phyloP scores from a whole-genome alignment of 768 basidiomycete genomes.

The Gloeopeniophorella convolvens region DNA sequence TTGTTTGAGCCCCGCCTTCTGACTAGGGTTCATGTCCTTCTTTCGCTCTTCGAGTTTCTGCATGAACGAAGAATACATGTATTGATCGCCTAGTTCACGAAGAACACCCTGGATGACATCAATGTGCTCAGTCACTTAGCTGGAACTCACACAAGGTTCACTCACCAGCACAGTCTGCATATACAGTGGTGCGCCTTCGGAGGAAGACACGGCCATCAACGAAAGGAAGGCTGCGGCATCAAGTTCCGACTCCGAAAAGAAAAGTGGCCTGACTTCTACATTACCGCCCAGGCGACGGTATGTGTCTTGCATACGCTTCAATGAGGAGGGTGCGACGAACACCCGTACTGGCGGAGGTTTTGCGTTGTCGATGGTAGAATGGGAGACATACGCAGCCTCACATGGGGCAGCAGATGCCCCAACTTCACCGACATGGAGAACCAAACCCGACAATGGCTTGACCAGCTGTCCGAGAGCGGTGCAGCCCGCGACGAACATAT shows the following conservation, averaged over 20 bases:
- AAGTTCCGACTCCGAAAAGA: conserved; percentile 52
- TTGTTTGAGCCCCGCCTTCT: conserved; percentile 52
- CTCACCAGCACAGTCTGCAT: conserved; percentile 62
- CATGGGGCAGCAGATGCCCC: conserved; percentile 50
- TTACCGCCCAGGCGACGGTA: conserved; percentile 38
- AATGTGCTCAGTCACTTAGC: not conserved
- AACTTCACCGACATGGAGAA: conserved; percentile 67
- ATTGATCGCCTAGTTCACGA: conserved; percentile 55
- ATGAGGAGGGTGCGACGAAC: conserved; percentile 54
- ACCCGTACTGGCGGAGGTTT: conserved; percentile 35
- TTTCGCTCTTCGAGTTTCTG: conserved; percentile 39
- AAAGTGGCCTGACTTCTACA: conserved; percentile 48
- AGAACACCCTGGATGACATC: conserved; percentile 45
- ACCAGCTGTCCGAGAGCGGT: conserved; percentile 43
- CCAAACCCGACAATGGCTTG: conserved; percentile 54
- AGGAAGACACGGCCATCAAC: conserved; percentile 66
- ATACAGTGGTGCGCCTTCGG: conserved; percentile 59
- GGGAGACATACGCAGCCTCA: conserved; percentile 50
- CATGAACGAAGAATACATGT: conserved; percentile 46
- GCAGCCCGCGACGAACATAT: conserved; percentile 54
- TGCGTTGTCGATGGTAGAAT: conserved; percentile 21
- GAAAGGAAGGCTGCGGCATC: conserved; percentile 65
- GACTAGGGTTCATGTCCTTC: conserved; percentile 48
- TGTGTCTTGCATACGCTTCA: conserved; percentile 52
- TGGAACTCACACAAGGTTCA: conserved; percentile 24